Percentiles rank a stretch among this genome's conserved stretches.
Conservation (phyloP, 208 protist genomes). For the Leishmania amazonensis region DNA sequence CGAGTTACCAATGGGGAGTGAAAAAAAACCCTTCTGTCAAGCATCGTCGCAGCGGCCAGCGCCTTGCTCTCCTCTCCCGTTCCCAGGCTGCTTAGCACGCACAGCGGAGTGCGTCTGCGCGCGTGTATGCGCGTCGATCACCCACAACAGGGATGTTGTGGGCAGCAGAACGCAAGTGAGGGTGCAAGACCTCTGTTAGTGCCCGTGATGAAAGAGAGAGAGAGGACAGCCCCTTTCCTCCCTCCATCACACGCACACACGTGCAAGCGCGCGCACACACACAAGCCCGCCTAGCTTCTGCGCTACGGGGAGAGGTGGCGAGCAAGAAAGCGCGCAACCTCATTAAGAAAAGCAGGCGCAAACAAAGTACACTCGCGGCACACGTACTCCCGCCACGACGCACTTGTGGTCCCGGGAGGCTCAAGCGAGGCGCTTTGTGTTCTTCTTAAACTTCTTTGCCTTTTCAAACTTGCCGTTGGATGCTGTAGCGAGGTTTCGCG, state of each 20-base stretch:
- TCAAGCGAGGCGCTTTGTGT: conserved; percentile 43
- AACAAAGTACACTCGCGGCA: background rate
- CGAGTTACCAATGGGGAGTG: conserved; percentile 7
- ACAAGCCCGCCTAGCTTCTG: background rate
- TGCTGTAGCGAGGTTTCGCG: conserved; percentile 79
- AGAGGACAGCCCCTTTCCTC: background rate
- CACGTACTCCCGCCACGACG: background rate
- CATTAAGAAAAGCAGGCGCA: background rate
- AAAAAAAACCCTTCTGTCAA: background rate
- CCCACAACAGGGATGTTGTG: background rate
- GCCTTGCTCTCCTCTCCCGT: background rate
- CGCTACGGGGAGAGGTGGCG: background rate
- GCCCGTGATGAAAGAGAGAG: background rate
- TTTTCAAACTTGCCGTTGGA: conserved; percentile 94
- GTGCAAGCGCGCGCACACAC: background rate
- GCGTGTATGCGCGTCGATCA: background rate
- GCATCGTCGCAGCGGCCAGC: background rate
- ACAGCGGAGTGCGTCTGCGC: background rate
- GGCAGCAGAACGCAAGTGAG: background rate
- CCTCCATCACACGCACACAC: background rate
- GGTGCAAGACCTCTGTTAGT: background rate
- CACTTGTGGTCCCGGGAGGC: background rate
- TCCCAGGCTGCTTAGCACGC: background rate
- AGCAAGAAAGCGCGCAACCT: background rate
- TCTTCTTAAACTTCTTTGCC: conserved; percentile 66